Evolutionary conservation across 306 rosid genomes (phyloP), one percentile per base, ranked within the genome.

Genomic region (Rosa lucieae): DNA sequence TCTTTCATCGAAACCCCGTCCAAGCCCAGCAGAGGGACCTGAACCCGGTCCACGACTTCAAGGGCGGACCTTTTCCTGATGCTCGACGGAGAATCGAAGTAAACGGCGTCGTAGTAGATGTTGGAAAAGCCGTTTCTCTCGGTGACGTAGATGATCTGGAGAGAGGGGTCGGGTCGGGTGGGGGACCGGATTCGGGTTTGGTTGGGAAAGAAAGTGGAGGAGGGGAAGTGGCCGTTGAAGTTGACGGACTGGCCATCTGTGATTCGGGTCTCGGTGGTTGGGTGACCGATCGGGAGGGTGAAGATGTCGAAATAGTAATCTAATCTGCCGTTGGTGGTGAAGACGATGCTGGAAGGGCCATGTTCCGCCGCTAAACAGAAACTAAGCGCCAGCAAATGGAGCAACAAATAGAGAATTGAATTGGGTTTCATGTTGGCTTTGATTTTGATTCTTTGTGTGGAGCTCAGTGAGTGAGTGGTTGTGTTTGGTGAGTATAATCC

Each of bases 221-320:
- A 78, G 62, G 88, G 91, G 80, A 95, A 92, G n/a, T 92, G 89
- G 78, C 99, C 99, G 67, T 95, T 95, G 70, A 87, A 95, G 42
- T 92, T 95, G 78, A 94, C 87, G 61, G 94, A 91, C 53, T 68
- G 76, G 35, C 94, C 97, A 44, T 95, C 99, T 5, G 95, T 95
- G 81, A 95, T 23, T 75, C n/a, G 85, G 70, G 82, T 53, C 79
- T 94, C 97, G 6, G 71, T 23, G 71, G 68, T 0, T 4, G 77
- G 15, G 5, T 35, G 42, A 23, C 1, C 26, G 55, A 70, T 71
- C 4, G 94, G 91, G 56, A 89, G 88, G 46, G 92, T 72, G 78
- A 85, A 94, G 77, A 94, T 84, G 76, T 94, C 97, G 69, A 92
- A 94, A 75, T 84, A 83, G 29, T 88, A 91, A 43, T 6, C 49